phyloP scores from a whole-genome alignment of 495 filamentous ascomycete species.

The Neurospora sp. region DNA sequence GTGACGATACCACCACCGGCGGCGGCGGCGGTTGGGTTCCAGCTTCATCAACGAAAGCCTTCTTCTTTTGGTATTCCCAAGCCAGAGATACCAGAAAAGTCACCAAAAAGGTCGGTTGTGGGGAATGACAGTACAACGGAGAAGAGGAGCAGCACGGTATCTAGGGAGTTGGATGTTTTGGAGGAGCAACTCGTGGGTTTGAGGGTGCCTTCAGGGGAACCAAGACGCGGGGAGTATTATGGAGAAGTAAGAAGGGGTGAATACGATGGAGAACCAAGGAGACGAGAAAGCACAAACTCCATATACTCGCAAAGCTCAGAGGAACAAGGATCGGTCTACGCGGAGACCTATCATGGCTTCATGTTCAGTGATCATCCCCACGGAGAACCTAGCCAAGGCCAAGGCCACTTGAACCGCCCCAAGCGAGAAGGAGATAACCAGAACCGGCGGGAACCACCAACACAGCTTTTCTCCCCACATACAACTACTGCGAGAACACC shows the following conservation, averaged over 20 bases:
- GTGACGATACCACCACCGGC: no score
- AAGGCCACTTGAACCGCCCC: background rate
- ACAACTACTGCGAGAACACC: no score
- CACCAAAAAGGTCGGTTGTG: background rate
- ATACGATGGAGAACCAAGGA: background rate
- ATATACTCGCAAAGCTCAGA: background rate
- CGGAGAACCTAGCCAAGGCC: background rate
- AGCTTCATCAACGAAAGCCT: no score
- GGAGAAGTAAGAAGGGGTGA: background rate
- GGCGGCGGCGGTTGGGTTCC: no score
- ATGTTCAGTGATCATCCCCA: background rate
- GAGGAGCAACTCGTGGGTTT: background rate
- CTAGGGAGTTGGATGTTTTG: background rate
- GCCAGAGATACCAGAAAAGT: background rate
- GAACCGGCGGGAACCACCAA: background rate
- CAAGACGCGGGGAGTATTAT: background rate
- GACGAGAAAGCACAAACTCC: background rate
- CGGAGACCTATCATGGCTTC: background rate
- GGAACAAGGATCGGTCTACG: rapidly evolving
- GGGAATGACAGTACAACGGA: background rate
- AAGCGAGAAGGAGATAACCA: background rate
- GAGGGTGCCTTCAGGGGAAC: background rate
- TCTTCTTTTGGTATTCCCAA: no score
- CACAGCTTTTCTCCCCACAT: background rate
- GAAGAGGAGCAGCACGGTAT: background rate